Base-by-base conservation (phyloP, 192 early-diverging fungal genomes). In the Coemansia sp. region DNA sequence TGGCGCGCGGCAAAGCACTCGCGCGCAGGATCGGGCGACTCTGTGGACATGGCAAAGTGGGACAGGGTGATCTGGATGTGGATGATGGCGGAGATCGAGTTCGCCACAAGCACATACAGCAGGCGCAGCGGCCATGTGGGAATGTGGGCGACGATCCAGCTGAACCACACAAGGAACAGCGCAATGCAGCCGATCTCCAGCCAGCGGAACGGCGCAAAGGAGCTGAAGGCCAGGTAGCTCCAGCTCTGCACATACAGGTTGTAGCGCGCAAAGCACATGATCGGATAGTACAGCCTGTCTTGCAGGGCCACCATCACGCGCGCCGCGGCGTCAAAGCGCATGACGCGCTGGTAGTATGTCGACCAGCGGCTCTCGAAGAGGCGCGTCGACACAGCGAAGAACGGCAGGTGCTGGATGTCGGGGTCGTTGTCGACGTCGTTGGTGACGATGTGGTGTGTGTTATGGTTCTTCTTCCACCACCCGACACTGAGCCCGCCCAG, bases 401-500 rank as follows among this genome's bases (percentile, higher is more conserved):
- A 96, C 37, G 96, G 96, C 77, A 98, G 64, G 69, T 96, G 96
- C 80, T 98, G 96, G 69, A 98, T 95, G 72, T 98, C 94, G 1
- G 96, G 96, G 77, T 98, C 96, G 82, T 98, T 87, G 70, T 92
- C 89, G 10, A 89, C 87, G 70, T 94, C 82, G 83, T 98, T 98
- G 57, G 96, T 95, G 48, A 95, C 84, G 45, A 96, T 92, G 81
- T 98, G 96, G 79, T 98, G 96, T 37, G 96, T 91, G 75, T 98
- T 91, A 80, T 98, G 96, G 74, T 85, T 92, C 59, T 90, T 87
- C 70, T 98, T 98, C 96, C 96, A 98, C 94, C 96, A 98, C 20
- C 92, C 96, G 27, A 96, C 78, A 55, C 87, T 89, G 27, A 98
- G 86, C 19, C 96, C 96, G 60, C 94, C 94, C 45, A 90, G 65